Conservation (phyloP, 2,329 filamentous ascomycete species). For the Ophiostoma angusticollis region DNA sequence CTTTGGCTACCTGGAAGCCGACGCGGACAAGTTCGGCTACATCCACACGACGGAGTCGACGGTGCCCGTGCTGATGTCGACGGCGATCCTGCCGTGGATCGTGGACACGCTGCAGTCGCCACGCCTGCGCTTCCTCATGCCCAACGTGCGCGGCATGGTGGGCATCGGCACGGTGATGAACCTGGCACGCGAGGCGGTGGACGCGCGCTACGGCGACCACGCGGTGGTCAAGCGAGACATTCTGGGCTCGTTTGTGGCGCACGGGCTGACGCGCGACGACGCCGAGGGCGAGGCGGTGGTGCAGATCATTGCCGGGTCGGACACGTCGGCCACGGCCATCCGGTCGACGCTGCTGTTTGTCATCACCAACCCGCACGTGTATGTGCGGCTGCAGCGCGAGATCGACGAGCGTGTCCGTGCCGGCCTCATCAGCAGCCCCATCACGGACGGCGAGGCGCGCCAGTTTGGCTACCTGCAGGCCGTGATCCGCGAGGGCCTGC, state of each 20-base stretch:
- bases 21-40: constrained; percentile 34
- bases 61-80: constrained; percentile 29
- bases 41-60: constrained; percentile 20
- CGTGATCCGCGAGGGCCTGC: constrained; percentile 34
- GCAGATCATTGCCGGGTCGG: constrained; percentile 23
- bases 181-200: constrained; percentile 14
- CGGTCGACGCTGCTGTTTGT: constrained; percentile 18
- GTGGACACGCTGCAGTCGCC: constrained; percentile 27
- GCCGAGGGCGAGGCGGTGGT: constrained; percentile 32
- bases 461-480: constrained; percentile 35
- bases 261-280: constrained; percentile 25
- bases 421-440: constrained; percentile 20
- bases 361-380: constrained; percentile 16
- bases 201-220: constrained; percentile 10
- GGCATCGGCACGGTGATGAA: constrained; percentile 14
- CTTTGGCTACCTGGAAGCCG: constrained; percentile 34
- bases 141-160: constrained; percentile 11
- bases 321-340: constrained; percentile 20
- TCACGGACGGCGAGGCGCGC: constrained; percentile 25
- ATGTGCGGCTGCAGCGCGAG: constrained; percentile 19
- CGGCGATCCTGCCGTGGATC: constrained; percentile 30
- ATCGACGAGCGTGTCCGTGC: constrained; percentile 23
- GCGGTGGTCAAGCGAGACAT: constrained; percentile 20
- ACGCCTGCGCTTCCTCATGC: constrained; percentile 21
- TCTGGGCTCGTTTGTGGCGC: constrained; percentile 27